Conservation (phyloP, 73 alveolate genomes). For the Blepharisma stoltei region DNA sequence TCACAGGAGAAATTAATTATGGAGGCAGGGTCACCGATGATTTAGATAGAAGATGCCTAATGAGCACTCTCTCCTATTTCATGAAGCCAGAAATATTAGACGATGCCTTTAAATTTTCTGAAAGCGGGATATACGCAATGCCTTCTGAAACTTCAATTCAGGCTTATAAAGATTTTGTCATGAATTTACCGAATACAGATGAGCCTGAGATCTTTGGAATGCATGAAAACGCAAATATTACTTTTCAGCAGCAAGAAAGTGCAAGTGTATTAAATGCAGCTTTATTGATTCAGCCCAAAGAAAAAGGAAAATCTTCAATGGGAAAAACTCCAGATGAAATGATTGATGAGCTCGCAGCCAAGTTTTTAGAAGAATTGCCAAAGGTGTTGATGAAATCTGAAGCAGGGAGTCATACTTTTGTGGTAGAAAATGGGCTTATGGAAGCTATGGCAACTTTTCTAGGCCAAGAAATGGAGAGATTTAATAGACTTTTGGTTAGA, state of each 20-base stretch:
- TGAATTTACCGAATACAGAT: constrained; percentile 82
- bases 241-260: constrained; percentile 80
- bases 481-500: constrained; percentile 75
- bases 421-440: constrained; percentile 64
- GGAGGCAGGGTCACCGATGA: constrained; percentile 99
- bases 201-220: constrained; percentile 98
- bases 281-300: constrained; percentile 91
- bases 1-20: constrained; percentile 96
- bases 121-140: constrained; percentile 79
- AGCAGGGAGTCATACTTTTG: constrained; percentile 77
- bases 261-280: constrained; percentile 69
- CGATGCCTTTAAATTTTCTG: constrained; percentile 58
- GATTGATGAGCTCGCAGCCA: constrained; percentile 79
- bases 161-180: constrained; percentile 69
- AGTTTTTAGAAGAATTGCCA: constrained; percentile 71
- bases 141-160: constrained; percentile 80
- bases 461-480: constrained; percentile 85
- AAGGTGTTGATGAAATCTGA: constrained; percentile 72
- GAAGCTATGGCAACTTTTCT: constrained; percentile 90
- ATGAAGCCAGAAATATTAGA: constrained; percentile 64
- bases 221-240: constrained; percentile 99
- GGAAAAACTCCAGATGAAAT: constrained; percentile 93
- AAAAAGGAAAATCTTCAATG: constrained; percentile 59
- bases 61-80: constrained; percentile 61
- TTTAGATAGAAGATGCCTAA: constrained; percentile 93